Percentiles rank a stretch among this genome's conserved stretches.
Evolutionary conservation across 2,329 filamentous ascomycete genomes (phyloP).

Genomic region (Talaromyces amestolkiae): DNA sequence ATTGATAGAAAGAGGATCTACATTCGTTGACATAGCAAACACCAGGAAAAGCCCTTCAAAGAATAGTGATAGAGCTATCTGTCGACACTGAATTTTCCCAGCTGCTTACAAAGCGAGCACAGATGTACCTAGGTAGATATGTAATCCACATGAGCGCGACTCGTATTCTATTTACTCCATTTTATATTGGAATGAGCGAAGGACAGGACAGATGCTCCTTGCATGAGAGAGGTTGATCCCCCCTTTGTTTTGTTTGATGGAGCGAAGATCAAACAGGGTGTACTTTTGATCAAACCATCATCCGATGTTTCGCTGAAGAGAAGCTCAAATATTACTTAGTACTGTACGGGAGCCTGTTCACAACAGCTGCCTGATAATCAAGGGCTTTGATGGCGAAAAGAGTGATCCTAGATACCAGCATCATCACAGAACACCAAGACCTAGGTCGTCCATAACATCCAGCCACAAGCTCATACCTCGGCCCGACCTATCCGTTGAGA

Average conservation of each 20-base stretch:
- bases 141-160: no score
- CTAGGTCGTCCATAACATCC: conserved; percentile 19
- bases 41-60: no score
- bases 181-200: no score
- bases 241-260: neutral
- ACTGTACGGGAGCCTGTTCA: neutral
- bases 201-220: neutral
- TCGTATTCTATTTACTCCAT: no score
- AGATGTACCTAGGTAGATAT: no score
- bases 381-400: neutral
- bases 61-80: no score
- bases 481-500: neutral
- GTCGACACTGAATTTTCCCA: no score
- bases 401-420: neutral
- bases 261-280: neutral
- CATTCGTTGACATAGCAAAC: no score
- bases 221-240: neutral
- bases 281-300: neutral
- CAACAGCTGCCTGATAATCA: neutral
- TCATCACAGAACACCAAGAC: conserved; percentile 20
- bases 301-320: neutral
- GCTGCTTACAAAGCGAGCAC: no score
- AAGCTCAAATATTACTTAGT: neutral
- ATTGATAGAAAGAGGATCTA: no score
- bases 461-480: conserved; percentile 13